A percentile compares a stretch with the other conserved stretches of the same genome.
These are phyloP conservation scores for Lentinus brumalis DNA, from an alignment of 768 basidiomycete species.

Conservation along the genomic window DNA sequence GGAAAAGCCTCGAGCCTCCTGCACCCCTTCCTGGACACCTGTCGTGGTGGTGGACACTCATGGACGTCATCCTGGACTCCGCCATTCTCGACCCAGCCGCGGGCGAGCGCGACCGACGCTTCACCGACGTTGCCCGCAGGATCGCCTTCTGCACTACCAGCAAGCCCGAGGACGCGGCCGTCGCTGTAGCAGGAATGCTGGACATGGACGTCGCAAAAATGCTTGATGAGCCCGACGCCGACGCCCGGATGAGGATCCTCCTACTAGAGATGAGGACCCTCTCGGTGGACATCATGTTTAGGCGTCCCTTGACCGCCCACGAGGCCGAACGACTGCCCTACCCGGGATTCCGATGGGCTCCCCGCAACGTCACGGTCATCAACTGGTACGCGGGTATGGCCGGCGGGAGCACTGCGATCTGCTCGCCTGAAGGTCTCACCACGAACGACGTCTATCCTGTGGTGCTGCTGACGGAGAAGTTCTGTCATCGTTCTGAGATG, in stretches of 20 bases:
- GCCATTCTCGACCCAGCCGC: not conserved
- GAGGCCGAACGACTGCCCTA: not conserved
- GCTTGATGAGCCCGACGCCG: not conserved
- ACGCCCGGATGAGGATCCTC: not conserved
- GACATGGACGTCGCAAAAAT: not conserved
- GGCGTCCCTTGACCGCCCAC: not conserved
- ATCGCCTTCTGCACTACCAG: not conserved
- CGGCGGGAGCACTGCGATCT: not conserved
- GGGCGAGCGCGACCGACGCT: not conserved
- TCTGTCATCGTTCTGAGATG: too few species aligned
- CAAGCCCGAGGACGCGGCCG: constrained; percentile 4
- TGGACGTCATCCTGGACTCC: too few species aligned
- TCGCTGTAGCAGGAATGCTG: constrained; percentile 8
- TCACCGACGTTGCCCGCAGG: not conserved
- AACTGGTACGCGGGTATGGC: not conserved
- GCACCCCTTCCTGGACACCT: not conserved
- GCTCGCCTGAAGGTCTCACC: not conserved
- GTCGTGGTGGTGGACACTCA: not conserved
- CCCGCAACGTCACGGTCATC: not conserved
- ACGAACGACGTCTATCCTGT: not conserved
- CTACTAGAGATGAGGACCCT: not conserved
- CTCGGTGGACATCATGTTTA: not conserved
- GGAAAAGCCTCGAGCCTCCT: not conserved
- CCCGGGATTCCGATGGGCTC: not conserved
- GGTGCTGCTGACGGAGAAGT: too few species aligned